A percentile compares a stretch with the other conserved stretches of the same genome.
Evolutionary conservation across 257 asterid genomes (phyloP).

Genomic region (Schizonepeta tenuifolia): DNA sequence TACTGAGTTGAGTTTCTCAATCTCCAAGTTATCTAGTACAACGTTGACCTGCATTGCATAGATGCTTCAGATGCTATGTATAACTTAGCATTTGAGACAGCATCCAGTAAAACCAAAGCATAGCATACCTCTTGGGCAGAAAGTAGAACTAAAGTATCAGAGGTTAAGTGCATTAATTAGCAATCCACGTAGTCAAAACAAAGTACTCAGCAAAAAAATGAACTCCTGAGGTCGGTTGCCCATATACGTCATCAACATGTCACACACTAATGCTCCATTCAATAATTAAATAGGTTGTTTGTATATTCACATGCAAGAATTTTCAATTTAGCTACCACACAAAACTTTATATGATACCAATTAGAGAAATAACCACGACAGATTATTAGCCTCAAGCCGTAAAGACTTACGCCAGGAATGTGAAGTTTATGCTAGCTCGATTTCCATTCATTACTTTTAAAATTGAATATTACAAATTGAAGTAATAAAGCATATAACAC

Average conservation of each 20-base stretch:
- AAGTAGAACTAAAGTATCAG: too few relatives aligned
- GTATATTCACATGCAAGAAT: not conserved
- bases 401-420: not conserved
- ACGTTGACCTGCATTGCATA: slow-evolving; percentile 60
- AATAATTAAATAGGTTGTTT: not conserved
- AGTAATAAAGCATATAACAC: slow-evolving; percentile 5
- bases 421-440: not conserved
- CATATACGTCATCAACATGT: not conserved
- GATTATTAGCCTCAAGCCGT: not conserved
- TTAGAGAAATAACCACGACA: slow-evolving; percentile 3
- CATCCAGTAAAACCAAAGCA: slow-evolving; percentile 1
- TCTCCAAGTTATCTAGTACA: slow-evolving; percentile 61
- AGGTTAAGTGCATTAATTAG: too few relatives aligned
- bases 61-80: slow-evolving; percentile 12
- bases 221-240: not conserved
- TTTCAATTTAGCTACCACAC: too few relatives aligned
- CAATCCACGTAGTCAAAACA: not conserved
- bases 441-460: not conserved
- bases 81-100: slow-evolving; percentile 7
- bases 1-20: slow-evolving; percentile 59
- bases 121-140: too few relatives aligned
- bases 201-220: not conserved
- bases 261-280: not conserved
- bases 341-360: not conserved
- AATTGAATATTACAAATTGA: slow-evolving; percentile 4